Conservation (phyloP, 2,329 filamentous ascomycete species). For the Arthrinium puccinioides region DNA sequence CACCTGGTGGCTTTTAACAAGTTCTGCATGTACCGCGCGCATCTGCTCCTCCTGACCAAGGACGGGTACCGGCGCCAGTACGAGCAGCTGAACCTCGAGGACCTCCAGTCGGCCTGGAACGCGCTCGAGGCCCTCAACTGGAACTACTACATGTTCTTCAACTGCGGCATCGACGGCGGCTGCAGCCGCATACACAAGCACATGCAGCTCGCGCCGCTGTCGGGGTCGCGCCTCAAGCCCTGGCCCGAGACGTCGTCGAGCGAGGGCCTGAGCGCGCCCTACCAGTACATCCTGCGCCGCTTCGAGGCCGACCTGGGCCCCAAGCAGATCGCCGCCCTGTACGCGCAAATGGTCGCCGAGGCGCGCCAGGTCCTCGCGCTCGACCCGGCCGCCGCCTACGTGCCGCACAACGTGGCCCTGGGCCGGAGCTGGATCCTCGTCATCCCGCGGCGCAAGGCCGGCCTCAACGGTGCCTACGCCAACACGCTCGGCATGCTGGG, state of each 20-base stretch:
- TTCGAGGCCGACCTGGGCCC: constrained; percentile 19
- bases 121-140: constrained; percentile 20
- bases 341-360: constrained; percentile 16
- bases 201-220: constrained; percentile 33
- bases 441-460: constrained; percentile 31
- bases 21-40: constrained; percentile 39
- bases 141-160: constrained; percentile 35
- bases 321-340: constrained; percentile 13
- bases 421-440: constrained; percentile 37
- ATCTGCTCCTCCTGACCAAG: constrained; percentile 37
- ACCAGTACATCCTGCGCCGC: constrained; percentile 23
- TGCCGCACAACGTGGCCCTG: constrained; percentile 39
- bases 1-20: constrained; percentile 41
- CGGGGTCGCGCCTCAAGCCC: constrained; percentile 17
- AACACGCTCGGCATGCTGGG: constrained; percentile 42
- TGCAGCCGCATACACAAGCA: constrained; percentile 43
- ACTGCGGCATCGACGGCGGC: constrained; percentile 35
- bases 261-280: constrained; percentile 21
- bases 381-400: constrained; percentile 5
- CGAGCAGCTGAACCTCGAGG: constrained; percentile 29
- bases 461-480: constrained; percentile 27
- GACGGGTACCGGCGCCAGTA: constrained; percentile 39
- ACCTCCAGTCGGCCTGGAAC: constrained; percentile 29
- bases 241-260: constrained; percentile 13
- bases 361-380: constrained; percentile 9